Evolutionary conservation across 2,329 filamentous ascomycete genomes (phyloP).

Genomic region (Claviceps sp.): DNA sequence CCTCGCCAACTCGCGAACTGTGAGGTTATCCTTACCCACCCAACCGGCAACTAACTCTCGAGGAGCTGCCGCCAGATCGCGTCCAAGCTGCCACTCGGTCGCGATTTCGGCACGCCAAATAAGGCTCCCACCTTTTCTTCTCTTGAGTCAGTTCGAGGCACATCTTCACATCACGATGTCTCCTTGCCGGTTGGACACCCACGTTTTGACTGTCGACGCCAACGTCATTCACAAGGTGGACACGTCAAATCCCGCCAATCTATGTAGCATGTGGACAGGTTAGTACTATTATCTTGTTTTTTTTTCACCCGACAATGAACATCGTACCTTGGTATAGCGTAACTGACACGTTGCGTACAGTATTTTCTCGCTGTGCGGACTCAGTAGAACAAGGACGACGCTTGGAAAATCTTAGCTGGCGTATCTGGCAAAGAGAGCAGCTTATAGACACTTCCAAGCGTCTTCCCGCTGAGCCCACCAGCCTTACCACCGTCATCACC

Average conservation of each 20-base stretch:
- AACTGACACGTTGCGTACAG: constrained; percentile 32
- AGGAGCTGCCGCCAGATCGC: neutral
- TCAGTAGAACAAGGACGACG: constrained; percentile 86
- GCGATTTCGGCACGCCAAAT: neutral
- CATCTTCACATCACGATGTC: constrained; percentile 26
- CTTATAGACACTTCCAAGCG: constrained; percentile 61
- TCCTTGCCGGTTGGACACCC: constrained; percentile 71
- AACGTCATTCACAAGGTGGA: constrained; percentile 91
- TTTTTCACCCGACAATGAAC: neutral
- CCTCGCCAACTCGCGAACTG: too few relatives aligned
- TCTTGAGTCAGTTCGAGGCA: neutral
- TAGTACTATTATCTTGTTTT: constrained; percentile 22
- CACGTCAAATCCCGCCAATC: constrained; percentile 79
- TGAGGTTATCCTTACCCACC: too few relatives aligned
- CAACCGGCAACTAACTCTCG: too few relatives aligned
- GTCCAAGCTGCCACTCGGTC: neutral
- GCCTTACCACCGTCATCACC: constrained; percentile 6
- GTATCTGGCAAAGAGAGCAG: constrained; percentile 78
- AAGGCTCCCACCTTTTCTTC: neutral
- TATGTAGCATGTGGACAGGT: constrained; percentile 97
- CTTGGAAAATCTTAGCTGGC: constrained; percentile 91
- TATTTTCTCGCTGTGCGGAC: constrained; percentile 88
- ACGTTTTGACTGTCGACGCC: constrained; percentile 83
- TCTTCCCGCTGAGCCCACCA: constrained; percentile 22
- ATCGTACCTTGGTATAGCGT: constrained; percentile 2